A percentile compares a stretch with the other conserved stretches of the same genome.
Evolutionary conservation across 805 yeast species (phyloP).

Genomic region (Metschnikowia kunwiensis): DNA sequence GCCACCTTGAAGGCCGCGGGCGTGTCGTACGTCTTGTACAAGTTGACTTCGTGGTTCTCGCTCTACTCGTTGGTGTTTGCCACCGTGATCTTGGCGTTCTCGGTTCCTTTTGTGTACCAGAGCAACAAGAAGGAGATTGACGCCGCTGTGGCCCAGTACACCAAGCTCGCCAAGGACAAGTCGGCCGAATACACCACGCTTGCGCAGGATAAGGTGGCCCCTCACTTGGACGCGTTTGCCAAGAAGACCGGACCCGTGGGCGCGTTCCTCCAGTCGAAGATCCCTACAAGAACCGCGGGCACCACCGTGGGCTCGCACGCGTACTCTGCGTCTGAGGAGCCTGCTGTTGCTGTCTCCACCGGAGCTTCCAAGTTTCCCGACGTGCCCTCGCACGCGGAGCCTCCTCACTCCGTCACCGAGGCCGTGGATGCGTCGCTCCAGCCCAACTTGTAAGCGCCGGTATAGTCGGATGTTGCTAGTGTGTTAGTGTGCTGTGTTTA

Average conservation of each 20-base stretch:
- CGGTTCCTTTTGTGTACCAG: conserved; percentile 72
- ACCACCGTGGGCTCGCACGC: conserved; percentile 51
- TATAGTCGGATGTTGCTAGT: too few relatives aligned
- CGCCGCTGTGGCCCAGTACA: conserved; percentile 48
- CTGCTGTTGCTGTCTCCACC: conserved; percentile 28
- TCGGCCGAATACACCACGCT: conserved; percentile 38
- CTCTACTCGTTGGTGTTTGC: conserved; percentile 62
- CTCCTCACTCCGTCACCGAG: conserved; percentile 9
- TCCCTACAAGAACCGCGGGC: conserved; percentile 69
- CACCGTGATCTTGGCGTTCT: conserved; percentile 59
- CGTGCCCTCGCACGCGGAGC: conserved; percentile 29
- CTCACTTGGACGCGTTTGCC: conserved; percentile 55
- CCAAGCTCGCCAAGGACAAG: conserved; percentile 49
- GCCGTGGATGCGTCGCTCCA: conserved; percentile 9
- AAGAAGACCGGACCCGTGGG: conserved; percentile 68
- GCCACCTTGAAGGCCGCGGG: conserved; percentile 72
- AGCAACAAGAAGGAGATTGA: conserved; percentile 77
- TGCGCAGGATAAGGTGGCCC: conserved; percentile 47
- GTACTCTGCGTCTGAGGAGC: conserved; percentile 18
- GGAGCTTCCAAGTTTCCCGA: conserved; percentile 42
- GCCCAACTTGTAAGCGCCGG: conserved; percentile 12
- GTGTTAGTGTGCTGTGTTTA: too few relatives aligned
- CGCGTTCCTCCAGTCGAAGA: conserved; percentile 51
- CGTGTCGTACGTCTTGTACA: conserved; percentile 58
- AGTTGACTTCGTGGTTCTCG: conserved; percentile 72